Conservation (phyloP, 2,329 filamentous ascomycete species). For the Neoscytalidium dimidiatum region DNA sequence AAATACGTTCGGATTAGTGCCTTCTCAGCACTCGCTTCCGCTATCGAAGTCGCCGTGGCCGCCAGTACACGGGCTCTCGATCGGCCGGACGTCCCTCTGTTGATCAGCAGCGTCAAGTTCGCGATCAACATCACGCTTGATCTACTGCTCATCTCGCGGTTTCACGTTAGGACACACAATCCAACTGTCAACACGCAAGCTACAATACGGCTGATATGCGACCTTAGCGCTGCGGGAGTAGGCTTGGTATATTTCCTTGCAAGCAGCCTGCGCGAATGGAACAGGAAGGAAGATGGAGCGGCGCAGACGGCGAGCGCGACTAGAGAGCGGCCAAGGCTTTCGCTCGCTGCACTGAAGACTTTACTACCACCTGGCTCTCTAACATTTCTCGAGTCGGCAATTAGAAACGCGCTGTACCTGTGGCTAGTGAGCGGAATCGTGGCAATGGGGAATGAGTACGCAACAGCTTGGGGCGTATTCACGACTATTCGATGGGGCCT, state of each 20-base stretch:
- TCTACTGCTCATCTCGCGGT: conserved; percentile 65
- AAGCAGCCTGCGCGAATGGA: neutral
- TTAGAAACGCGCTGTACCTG: conserved; percentile 70
- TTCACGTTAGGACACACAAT: conserved; percentile 57
- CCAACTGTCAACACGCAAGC: conserved; percentile 68
- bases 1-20: conserved; percentile 66
- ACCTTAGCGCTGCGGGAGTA: conserved; percentile 54
- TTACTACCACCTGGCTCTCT: conserved; percentile 60
- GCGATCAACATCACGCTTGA: conserved; percentile 68
- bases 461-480: conserved; percentile 74
- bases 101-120: conserved; percentile 67
- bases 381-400: conserved; percentile 64
- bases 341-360: conserved; percentile 48
- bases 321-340: conserved; percentile 23
- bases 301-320: neutral
- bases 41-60: conserved; percentile 64
- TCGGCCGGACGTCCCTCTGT: conserved; percentile 66
- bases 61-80: conserved; percentile 66
- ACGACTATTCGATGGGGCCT: conserved; percentile 74
- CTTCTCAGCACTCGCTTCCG: conserved; percentile 63
- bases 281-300: neutral
- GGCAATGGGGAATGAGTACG: conserved; percentile 63
- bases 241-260: conserved; percentile 37
- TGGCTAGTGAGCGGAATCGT: conserved; percentile 70
- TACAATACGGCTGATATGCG: conserved; percentile 62